Conservation (phyloP, 2,329 filamentous ascomycete genomes). For the Paraphaeosphaeria minitans region DNA sequence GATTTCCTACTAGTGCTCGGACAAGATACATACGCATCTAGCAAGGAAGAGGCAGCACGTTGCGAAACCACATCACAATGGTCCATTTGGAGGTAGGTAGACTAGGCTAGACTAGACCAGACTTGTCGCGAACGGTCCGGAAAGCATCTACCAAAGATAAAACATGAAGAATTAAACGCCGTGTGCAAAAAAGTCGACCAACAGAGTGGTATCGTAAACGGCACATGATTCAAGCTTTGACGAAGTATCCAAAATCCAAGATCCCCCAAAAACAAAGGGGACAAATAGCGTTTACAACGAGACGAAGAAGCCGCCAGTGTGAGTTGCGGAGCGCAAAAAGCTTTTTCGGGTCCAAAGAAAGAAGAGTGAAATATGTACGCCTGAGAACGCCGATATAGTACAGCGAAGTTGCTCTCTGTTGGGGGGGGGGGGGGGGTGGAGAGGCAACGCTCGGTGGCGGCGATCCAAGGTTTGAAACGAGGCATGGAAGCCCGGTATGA, state of each 20-base stretch:
- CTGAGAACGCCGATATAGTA: slow-evolving; percentile 23
- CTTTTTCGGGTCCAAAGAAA: slow-evolving; percentile 15
- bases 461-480: neutral
- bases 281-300: slow-evolving; percentile 17
- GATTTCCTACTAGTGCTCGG: too few relatives aligned
- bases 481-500: neutral
- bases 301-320: slow-evolving; percentile 13
- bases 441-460: neutral
- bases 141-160: slow-evolving; percentile 7
- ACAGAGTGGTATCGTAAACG: slow-evolving; percentile 29
- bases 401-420: slow-evolving; percentile 12
- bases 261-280: too few relatives aligned
- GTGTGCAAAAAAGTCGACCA: slow-evolving; percentile 11
- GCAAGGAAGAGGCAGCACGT: too few relatives aligned
- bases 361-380: slow-evolving; percentile 14
- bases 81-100: too few relatives aligned
- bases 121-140: too few relatives aligned
- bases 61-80: slow-evolving; percentile 2
- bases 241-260: slow-evolving; percentile 12
- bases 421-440: too few relatives aligned
- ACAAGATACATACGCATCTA: too few relatives aligned
- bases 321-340: neutral
- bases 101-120: too few relatives aligned
- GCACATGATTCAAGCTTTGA: slow-evolving; percentile 1
- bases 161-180: too few relatives aligned